Evolutionary conservation across 2,329 filamentous ascomycete genomes (phyloP).

Genomic region (Rasamsonia emersonii): DNA sequence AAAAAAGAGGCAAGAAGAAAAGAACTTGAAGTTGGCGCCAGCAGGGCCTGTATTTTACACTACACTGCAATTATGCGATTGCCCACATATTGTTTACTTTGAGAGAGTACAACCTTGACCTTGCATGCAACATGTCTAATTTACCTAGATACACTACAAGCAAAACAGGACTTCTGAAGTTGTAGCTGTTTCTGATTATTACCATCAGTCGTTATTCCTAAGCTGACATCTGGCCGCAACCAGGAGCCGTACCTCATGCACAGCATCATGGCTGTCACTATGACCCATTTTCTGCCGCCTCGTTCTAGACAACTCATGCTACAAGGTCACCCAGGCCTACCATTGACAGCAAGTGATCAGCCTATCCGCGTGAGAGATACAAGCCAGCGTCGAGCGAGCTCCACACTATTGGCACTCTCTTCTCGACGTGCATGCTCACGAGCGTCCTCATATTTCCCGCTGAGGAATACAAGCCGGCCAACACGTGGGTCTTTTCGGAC

Average conservation of each 20-base stretch:
- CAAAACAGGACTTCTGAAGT: too few species aligned
- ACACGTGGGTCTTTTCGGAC: conserved; percentile 26
- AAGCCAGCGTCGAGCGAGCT: conserved; percentile 12
- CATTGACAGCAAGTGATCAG: conserved; percentile 29
- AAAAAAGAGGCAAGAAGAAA: too few species aligned
- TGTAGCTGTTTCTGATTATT: too few species aligned
- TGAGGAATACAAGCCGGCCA: conserved; percentile 19
- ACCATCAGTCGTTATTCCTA: too few species aligned
- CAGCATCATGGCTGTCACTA: conserved; percentile 23
- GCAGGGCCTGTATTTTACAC: too few species aligned
- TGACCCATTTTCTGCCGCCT: conserved; percentile 22
- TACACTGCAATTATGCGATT: too few species aligned
- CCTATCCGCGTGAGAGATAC: conserved; percentile 25
- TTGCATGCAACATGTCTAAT: too few species aligned
- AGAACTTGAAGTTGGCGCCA: too few species aligned
- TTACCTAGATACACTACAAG: too few species aligned
- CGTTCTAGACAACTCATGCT: conserved; percentile 16
- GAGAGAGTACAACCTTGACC: too few species aligned
- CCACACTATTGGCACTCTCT: conserved; percentile 30
- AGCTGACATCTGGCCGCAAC: too few species aligned
- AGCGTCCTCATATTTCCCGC: conserved; percentile 25
- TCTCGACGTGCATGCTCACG: conserved; percentile 29
- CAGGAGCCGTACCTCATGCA: conserved; percentile 33
- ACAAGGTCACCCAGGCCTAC: conserved; percentile 20
- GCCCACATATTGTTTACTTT: too few species aligned